Conservation (phyloP, 805 yeast species). For the Kodamaea jinghongensis region DNA sequence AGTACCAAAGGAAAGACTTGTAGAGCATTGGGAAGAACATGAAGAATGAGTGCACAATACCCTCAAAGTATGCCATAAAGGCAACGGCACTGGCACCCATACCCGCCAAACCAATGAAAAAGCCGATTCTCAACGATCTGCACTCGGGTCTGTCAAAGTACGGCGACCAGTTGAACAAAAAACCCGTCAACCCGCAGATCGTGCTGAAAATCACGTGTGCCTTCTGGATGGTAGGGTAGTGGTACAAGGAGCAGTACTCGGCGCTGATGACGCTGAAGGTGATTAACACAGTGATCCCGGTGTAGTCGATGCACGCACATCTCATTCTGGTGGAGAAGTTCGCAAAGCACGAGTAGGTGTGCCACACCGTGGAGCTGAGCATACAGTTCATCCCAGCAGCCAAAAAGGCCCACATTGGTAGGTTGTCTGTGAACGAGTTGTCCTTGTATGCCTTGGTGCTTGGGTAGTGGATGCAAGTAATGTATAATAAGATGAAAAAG, state of each 20-base stretch:
- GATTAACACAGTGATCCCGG: constrained; percentile 88
- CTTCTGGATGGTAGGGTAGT: constrained; percentile 49
- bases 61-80: constrained; percentile 53
- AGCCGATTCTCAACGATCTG: constrained; percentile 72
- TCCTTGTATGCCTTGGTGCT: constrained; percentile 45
- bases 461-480: constrained; percentile 65
- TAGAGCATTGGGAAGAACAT: constrained; percentile 66
- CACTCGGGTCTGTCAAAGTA: constrained; percentile 85
- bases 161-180: constrained; percentile 88
- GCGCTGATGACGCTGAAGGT: constrained; percentile 86
- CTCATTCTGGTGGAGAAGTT: constrained; percentile 57
- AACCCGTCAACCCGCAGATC: constrained; percentile 68
- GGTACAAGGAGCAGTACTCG: constrained; percentile 73
- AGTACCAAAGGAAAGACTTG: constrained; percentile 71
- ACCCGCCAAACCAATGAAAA: constrained; percentile 74
- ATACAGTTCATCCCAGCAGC: constrained; percentile 75
- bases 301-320: constrained; percentile 92
- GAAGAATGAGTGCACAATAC: constrained; percentile 48
- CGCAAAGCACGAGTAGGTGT: constrained; percentile 81
- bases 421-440: constrained; percentile 43
- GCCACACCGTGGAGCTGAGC: constrained; percentile 82
- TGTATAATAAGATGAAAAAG: constrained; percentile 51
- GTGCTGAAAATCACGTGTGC: constrained; percentile 60
- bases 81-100: constrained; percentile 69
- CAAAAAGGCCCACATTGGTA: constrained; percentile 62